phyloP scores from a whole-genome alignment of 768 basidiomycete species.

The Phanerochaete sordida region DNA sequence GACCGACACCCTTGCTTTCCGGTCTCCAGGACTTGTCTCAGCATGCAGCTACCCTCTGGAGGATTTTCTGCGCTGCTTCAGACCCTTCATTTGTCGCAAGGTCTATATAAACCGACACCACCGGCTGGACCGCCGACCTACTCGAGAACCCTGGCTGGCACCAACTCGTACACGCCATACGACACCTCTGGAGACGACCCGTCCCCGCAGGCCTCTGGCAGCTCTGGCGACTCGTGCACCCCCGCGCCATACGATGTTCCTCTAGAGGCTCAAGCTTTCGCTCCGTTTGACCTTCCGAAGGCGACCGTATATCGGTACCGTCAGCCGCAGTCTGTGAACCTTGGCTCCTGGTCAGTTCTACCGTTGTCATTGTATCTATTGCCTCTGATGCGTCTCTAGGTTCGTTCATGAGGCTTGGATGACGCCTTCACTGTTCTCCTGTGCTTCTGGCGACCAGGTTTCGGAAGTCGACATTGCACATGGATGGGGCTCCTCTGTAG shows the following conservation, averaged over 20 bases:
- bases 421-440: slow-evolving; percentile 60
- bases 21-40: neutral
- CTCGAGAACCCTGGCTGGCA: slow-evolving; percentile 4
- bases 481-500: slow-evolving; percentile 47
- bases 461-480: slow-evolving; percentile 67
- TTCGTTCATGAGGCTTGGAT: slow-evolving; percentile 78
- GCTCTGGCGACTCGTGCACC: slow-evolving; percentile 12
- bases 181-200: neutral
- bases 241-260: slow-evolving; percentile 19
- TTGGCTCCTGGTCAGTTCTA: slow-evolving; percentile 56
- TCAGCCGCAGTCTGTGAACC: slow-evolving; percentile 60
- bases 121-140: slow-evolving; percentile 1
- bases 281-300: slow-evolving; percentile 44
- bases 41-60: slow-evolving; percentile 24
- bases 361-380: neutral
- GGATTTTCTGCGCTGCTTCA: slow-evolving; percentile 29
- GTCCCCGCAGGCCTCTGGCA: neutral
- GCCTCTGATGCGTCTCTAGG: slow-evolving; percentile 30
- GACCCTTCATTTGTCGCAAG: slow-evolving; percentile 28
- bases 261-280: slow-evolving; percentile 34
- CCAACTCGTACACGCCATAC: neutral
- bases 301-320: slow-evolving; percentile 57
- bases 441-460: slow-evolving; percentile 45
- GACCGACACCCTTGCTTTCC: neutral
- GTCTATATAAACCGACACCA: slow-evolving; percentile 28